Conservation (phyloP, 805 yeast species). For the Torulaspora delbrueckii region DNA sequence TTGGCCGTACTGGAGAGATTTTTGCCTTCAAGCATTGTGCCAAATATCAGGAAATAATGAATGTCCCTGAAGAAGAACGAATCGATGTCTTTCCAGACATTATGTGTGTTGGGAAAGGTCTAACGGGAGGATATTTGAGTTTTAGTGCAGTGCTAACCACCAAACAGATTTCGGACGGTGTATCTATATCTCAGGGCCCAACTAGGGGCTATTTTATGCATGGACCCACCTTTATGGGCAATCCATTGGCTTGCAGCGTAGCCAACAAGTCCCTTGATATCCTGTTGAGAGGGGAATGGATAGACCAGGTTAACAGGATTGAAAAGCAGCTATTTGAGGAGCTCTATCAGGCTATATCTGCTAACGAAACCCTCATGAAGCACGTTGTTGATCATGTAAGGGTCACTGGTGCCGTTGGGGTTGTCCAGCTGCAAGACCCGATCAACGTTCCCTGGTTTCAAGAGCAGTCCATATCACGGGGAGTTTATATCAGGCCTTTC, state of each 20-base stretch:
- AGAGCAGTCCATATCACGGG: slow-evolving; percentile 12
- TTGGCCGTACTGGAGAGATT: slow-evolving; percentile 36
- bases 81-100: slow-evolving; percentile 27
- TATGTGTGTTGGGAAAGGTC: slow-evolving; percentile 26
- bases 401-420: slow-evolving; percentile 25
- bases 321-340: slow-evolving; percentile 19
- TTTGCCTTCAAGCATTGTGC: slow-evolving; percentile 36
- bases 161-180: slow-evolving; percentile 15
- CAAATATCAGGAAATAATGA: slow-evolving; percentile 12
- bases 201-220: slow-evolving; percentile 30
- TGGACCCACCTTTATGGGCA: slow-evolving; percentile 32
- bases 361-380: slow-evolving; percentile 5
- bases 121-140: slow-evolving; percentile 30
- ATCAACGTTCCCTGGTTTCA: slow-evolving; percentile 25
- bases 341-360: slow-evolving; percentile 13
- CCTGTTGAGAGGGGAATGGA: slow-evolving; percentile 23
- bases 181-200: slow-evolving; percentile 16
- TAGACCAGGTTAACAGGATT: slow-evolving; percentile 16
- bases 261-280: slow-evolving; percentile 27
- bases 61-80: slow-evolving; percentile 10
- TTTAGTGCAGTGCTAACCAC: slow-evolving; percentile 25
- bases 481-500: slow-evolving; percentile 27
- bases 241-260: slow-evolving; percentile 27
- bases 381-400: slow-evolving; percentile 18
- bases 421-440: slow-evolving; percentile 18